Evolutionary conservation across 192 early-diverging fungal genomes (phyloP).

Genomic region (Backusella westeae): DNA sequence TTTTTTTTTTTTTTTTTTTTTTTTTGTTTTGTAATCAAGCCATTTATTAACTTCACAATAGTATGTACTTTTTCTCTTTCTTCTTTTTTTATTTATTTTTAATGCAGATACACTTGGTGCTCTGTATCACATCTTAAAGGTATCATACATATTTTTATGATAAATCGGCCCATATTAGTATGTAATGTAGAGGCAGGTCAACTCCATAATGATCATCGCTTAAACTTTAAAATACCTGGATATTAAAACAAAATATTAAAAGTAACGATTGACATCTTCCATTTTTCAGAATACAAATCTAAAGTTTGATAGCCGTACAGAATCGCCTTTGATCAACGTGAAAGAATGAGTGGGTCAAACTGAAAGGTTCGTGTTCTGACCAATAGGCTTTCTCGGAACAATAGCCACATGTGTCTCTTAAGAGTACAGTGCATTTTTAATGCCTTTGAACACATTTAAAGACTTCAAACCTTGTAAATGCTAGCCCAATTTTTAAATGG

Average conservation of each 20-base stretch:
- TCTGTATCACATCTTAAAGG: not conserved
- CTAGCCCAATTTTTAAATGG: no score
- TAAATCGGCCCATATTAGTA: not conserved
- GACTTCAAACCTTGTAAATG: no score
- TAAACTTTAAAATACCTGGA: not conserved
- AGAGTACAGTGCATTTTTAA: no score
- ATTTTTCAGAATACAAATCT: not conserved
- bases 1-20: no score
- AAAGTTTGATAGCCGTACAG: not conserved
- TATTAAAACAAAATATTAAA: not conserved
- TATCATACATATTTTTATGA: not conserved
- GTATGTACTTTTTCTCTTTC: no score
- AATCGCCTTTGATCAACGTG: not conserved
- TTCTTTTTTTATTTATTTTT: not conserved
- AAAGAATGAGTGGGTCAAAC: no score
- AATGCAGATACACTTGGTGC: not conserved
- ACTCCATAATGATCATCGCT: not conserved
- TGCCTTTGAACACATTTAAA: no score
- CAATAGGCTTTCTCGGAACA: no score
- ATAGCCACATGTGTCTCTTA: no score
- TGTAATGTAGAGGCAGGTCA: not conserved
- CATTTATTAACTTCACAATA: not conserved
- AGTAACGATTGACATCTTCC: not conserved
- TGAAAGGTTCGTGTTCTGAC: no score
- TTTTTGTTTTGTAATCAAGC: not conserved